Percentiles rank a stretch among this genome's conserved stretches.
These are phyloP conservation scores for Sporothrix schenckii DNA, from an alignment of 2,329 filamentous ascomycete species.

Conservation along the genomic window DNA sequence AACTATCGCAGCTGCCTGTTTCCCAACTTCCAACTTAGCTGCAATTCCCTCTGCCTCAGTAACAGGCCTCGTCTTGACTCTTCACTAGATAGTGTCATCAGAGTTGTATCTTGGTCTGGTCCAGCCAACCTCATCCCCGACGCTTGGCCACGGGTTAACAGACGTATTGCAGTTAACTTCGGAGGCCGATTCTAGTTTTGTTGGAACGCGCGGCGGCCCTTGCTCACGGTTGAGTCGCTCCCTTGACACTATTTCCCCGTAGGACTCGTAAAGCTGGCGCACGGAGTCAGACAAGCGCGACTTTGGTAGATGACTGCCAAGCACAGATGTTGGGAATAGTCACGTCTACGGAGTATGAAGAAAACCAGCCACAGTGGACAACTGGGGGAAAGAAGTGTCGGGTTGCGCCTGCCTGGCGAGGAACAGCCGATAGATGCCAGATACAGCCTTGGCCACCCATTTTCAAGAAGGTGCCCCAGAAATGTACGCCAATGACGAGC, in stretches of 20 bases:
- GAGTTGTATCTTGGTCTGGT: slow-evolving; percentile 10
- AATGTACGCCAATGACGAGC: slow-evolving; percentile 8
- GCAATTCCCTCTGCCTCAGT: not conserved
- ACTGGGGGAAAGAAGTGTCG: not conserved
- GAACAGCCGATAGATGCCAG: slow-evolving; percentile 22
- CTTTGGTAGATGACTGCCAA: not conserved
- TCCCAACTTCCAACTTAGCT: slow-evolving; percentile 7
- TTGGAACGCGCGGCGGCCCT: not conserved
- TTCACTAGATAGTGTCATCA: not conserved
- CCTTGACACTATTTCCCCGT: slow-evolving; percentile 6
- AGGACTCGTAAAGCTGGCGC: not conserved
- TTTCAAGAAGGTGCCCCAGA: not conserved
- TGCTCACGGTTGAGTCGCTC: slow-evolving; percentile 1
- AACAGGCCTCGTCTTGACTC: not conserved
- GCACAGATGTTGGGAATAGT: not conserved
- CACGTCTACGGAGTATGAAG: not conserved
- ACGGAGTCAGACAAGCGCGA: not conserved
- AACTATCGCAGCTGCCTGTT: not conserved
- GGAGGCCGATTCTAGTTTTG: slow-evolving; percentile 8
- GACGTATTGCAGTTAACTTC: slow-evolving; percentile 7
- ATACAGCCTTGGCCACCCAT: not conserved
- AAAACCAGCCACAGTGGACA: not conserved
- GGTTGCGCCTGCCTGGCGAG: not conserved
- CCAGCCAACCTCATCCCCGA: slow-evolving; percentile 11
- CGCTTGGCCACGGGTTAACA: not conserved